Base-by-base conservation (phyloP, 2,329 filamentous ascomycete species). In the Claviceps arundinis region DNA sequence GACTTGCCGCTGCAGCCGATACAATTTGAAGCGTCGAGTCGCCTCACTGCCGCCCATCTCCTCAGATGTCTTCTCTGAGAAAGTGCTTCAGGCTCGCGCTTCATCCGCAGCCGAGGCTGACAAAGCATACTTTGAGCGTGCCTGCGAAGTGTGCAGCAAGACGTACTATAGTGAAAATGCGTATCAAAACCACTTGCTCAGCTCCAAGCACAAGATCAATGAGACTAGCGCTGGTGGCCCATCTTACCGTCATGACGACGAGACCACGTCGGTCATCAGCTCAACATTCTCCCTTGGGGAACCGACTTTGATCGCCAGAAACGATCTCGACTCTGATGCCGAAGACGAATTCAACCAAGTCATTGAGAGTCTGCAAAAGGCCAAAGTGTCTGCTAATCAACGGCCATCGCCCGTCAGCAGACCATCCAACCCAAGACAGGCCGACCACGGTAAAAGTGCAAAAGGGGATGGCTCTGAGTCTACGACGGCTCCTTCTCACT, bases 141-240 rank as follows among this genome's bases (percentile, higher is more conserved):
- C 75, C 34, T 98, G 93, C 68, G 74, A 81, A 3, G 77, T 83
- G 19, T 98, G 93, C 73, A 80, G 86, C 62, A 95, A 95, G 73
- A 89, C 86, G 14, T 98, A 95, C 69, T 97, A 85, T 73, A 97
- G 90, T 70, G 88, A 96, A 64, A 96, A 96, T 70, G 91, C 93
- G 37, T 97, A 86, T 69, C 82, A 84, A 64, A 98, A 97, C 69
- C 93, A 98, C 65, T 68, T 97, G 52, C 83, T 82, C 54, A 96
- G 90, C 70, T 84, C 88, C 60, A 95, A 95, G 69, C 93, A 98
- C 70, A 88, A 83, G 68, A 57, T 61, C 37, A 70, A 68, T 52
- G 76, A 85, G 53, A 74, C 78, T 37, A 73, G 74, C 43, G 61
- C 69, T 46, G 66, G 66, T 24, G 52, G 46, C 14, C 30, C 26